Percentiles rank a stretch among this genome's conserved stretches.
phyloP scores from a whole-genome alignment of 495 filamentous ascomycete genomes.

The Aspergillus ostianus region DNA sequence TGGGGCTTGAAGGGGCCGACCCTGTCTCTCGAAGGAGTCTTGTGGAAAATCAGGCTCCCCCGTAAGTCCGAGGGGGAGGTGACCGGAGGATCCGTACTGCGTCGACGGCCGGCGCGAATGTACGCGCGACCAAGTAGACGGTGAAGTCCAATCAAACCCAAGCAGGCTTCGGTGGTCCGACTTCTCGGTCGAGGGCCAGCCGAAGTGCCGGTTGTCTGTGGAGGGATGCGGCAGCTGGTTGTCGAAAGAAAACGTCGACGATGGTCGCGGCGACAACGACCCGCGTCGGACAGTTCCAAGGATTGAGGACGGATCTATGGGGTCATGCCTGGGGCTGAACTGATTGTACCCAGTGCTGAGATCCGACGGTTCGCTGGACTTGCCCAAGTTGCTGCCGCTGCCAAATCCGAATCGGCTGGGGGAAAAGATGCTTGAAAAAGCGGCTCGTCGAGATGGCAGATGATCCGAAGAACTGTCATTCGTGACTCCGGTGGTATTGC shows the following conservation, averaged over 20 bases:
- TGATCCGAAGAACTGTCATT: constrained; percentile 47
- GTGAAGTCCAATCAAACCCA: constrained; percentile 56
- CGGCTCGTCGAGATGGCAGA: constrained; percentile 41
- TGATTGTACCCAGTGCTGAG: constrained; percentile 55
- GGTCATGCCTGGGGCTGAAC: constrained; percentile 59
- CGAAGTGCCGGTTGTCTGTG: constrained; percentile 70
- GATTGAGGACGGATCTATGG: constrained; percentile 53
- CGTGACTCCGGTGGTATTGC: constrained; percentile 38
- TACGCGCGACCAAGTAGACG: constrained; percentile 54
- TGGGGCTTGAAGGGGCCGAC: constrained; percentile 50
- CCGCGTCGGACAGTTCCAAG: constrained; percentile 56
- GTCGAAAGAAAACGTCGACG: constrained; percentile 77
- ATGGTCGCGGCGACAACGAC: constrained; percentile 69
- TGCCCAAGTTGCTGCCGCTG: constrained; percentile 38
- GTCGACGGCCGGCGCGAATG: constrained; percentile 56
- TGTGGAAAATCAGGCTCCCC: constrained; percentile 48
- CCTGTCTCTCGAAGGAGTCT: constrained; percentile 42
- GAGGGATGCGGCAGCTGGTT: constrained; percentile 71
- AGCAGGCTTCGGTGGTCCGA: constrained; percentile 54
- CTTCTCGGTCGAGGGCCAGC: constrained; percentile 57
- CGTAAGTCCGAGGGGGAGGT: constrained; percentile 49
- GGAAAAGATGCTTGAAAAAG: constrained; percentile 47
- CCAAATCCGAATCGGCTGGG: constrained; percentile 43
- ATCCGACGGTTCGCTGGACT: constrained; percentile 44
- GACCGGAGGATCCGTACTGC: constrained; percentile 55